Base-by-base conservation (phyloP, 495 filamentous ascomycete species). In the Lasiosphaeria hispida region DNA sequence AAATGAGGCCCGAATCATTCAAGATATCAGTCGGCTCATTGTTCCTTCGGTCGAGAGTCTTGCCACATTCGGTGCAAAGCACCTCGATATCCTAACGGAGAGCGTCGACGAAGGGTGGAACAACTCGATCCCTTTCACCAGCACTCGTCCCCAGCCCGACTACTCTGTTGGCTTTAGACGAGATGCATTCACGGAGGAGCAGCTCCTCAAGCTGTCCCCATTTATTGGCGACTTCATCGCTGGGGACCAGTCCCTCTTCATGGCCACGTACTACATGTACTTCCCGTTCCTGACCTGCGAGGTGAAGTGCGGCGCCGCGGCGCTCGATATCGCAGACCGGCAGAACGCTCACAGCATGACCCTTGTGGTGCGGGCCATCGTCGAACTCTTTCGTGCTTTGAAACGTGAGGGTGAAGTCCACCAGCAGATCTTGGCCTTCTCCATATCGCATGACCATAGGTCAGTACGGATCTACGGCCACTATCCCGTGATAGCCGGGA, bases 41-140 rank as follows among this genome's bases (percentile, higher is more conserved):
- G 60, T 74, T 36, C 71, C 71, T 45, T 75, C 71, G 9, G 72
- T 71, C 0, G 47, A 77, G 62, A 62, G 3, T 41, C 63, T 75
- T 30, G 63, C 44, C 1, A 72, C 42, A 38, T 44, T 63, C 45
- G 71, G 73, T 14, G 65, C 65, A 23, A 63, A 1, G 14, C 18
- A 69, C 60, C 70, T 77, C 8, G 18, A 40, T 17, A 47, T 38
- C 41, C 34, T 56, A 34, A 40, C 13, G 13, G 74, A 80, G 58
- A 74, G 69, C 55, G 64, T 75, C 38, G 75, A 80, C 60, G 71
- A 77, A 66, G 65, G 60, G 44, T 81, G 72, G 75, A 68, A 63
- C 50, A 73, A 64, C 44, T 68, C 62, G 7, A 63, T 73, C 42
- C 61, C 70, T 5, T 42, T 78, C 0, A 55, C 68, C 14, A 63